Percentiles rank a stretch among this genome's conserved stretches.
phyloP scores from a whole-genome alignment of 2,329 filamentous ascomycete genomes.

The Pezicula neosporulosa region DNA sequence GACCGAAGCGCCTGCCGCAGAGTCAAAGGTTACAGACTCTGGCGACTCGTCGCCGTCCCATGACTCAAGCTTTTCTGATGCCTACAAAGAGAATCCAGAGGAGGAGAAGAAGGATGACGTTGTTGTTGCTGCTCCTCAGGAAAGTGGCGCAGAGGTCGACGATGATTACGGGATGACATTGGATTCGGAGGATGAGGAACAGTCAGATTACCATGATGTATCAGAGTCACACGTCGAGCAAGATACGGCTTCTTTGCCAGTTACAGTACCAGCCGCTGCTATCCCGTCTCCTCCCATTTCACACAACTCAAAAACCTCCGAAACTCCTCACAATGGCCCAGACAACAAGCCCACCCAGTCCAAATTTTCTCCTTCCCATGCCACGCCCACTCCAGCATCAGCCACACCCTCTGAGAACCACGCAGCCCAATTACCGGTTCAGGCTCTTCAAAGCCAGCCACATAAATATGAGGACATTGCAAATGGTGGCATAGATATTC shows the following conservation, averaged over 20 bases:
- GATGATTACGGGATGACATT: conserved; percentile 34
- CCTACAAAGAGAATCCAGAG: conserved; percentile 27
- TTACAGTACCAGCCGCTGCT: conserved; percentile 17
- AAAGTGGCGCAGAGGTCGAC: conserved; percentile 21
- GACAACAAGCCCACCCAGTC: conserved; percentile 16
- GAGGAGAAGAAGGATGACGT: conserved; percentile 13
- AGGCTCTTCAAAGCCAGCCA: conserved; percentile 13
- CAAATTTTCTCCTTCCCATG: conserved; percentile 13
- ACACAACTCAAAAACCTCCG: conserved; percentile 13
- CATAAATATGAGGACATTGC: conserved; percentile 24
- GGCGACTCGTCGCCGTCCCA: conserved; percentile 19
- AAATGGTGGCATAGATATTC: conserved; percentile 31
- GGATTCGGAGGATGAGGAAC: conserved; percentile 30
- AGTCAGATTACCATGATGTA: conserved; percentile 28
- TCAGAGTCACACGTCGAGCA: conserved; percentile 24
- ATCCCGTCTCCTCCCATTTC: conserved; percentile 9
- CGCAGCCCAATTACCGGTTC: conserved; percentile 13
- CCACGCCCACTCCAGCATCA: conserved; percentile 6
- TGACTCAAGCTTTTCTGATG: conserved; percentile 29
- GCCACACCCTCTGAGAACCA: conserved; percentile 12
- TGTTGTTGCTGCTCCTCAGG: conserved; percentile 8
- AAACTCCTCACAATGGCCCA: conserved; percentile 11
- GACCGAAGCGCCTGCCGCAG: conserved; percentile 18
- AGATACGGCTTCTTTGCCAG: conserved; percentile 20
- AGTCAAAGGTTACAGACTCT: conserved; percentile 10